Conservation (phyloP, 2,329 filamentous ascomycete genomes). For the Metarhizium guizhouense region DNA sequence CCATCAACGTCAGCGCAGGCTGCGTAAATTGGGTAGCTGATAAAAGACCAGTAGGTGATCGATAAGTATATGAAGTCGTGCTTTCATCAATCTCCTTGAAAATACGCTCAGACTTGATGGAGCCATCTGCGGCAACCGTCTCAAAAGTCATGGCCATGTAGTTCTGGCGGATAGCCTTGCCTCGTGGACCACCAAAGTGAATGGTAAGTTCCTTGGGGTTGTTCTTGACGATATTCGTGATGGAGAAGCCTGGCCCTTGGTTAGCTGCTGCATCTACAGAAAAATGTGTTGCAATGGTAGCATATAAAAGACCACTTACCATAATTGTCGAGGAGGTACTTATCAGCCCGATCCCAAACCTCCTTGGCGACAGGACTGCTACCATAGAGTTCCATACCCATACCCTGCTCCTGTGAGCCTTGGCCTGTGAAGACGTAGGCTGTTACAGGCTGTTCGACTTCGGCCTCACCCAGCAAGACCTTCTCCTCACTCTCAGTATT, state of each 20-base stretch:
- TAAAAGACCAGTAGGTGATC: slow-evolving; percentile 85
- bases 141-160: slow-evolving; percentile 99
- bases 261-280: not conserved
- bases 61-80: slow-evolving; percentile 94
- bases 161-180: slow-evolving; percentile 95
- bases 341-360: slow-evolving; percentile 96
- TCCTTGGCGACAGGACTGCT: slow-evolving; percentile 92
- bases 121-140: slow-evolving; percentile 85
- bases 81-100: slow-evolving; percentile 96
- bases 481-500: slow-evolving; percentile 96
- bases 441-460: slow-evolving; percentile 94
- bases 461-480: slow-evolving; percentile 87
- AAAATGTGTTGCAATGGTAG: not conserved
- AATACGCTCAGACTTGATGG: slow-evolving; percentile 96
- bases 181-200: slow-evolving; percentile 92
- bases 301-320: slow-evolving; percentile 45
- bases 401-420: slow-evolving; percentile 96
- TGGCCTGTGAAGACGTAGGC: slow-evolving; percentile 98
- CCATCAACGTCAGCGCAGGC: slow-evolving; percentile 94
- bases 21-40: slow-evolving; percentile 99
- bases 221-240: slow-evolving; percentile 98
- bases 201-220: slow-evolving; percentile 98
- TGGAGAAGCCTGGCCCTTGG: slow-evolving; percentile 63
- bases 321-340: slow-evolving; percentile 97
- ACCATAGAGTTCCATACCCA: slow-evolving; percentile 98